Evolutionary conservation across 2,329 filamentous ascomycete species (phyloP).

Genomic region (Aspergillus sp.): DNA sequence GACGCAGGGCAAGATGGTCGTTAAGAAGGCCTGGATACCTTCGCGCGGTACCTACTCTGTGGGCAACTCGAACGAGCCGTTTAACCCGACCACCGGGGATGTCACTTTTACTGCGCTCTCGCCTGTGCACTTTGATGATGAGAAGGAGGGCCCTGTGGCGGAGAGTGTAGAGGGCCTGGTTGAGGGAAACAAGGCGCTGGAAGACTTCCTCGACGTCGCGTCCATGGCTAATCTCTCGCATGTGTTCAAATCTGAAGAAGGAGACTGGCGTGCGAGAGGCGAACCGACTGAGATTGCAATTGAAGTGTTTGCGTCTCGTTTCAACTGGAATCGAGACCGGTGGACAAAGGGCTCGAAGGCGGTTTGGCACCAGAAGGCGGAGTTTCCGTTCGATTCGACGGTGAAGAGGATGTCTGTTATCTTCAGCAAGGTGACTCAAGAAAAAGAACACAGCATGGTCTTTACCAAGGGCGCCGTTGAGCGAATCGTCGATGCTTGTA

Average conservation of each 20-base stretch:
- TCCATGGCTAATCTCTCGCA: slow-evolving; percentile 66
- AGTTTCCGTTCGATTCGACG: slow-evolving; percentile 72
- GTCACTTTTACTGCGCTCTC: slow-evolving; percentile 41
- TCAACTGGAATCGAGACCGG: slow-evolving; percentile 61
- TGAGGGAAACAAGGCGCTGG: slow-evolving; percentile 48
- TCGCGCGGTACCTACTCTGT: slow-evolving; percentile 59
- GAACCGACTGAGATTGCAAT: slow-evolving; percentile 74
- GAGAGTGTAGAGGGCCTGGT: slow-evolving; percentile 37
- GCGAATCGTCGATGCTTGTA: slow-evolving; percentile 64
- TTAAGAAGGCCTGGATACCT: slow-evolving; percentile 60
- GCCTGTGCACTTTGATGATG: slow-evolving; percentile 34
- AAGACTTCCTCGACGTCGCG: slow-evolving; percentile 62
- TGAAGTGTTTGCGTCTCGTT: slow-evolving; percentile 70
- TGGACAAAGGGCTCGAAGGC: slow-evolving; percentile 53
- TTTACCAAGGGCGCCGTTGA: slow-evolving; percentile 61
- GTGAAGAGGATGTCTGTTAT: slow-evolving; percentile 78
- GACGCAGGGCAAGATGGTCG: slow-evolving; percentile 65
- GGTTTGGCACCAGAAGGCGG: slow-evolving; percentile 60
- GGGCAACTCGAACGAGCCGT: slow-evolving; percentile 55
- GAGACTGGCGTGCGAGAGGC: slow-evolving; percentile 63
- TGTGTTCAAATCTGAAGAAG: slow-evolving; percentile 55
- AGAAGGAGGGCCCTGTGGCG: slow-evolving; percentile 18
- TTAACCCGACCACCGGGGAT: slow-evolving; percentile 56
- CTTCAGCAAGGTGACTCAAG: slow-evolving; percentile 41
- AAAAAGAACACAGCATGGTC: slow-evolving; percentile 28